phyloP scores from a whole-genome alignment of 129 eudicot species.

The Solidago caesia region DNA sequence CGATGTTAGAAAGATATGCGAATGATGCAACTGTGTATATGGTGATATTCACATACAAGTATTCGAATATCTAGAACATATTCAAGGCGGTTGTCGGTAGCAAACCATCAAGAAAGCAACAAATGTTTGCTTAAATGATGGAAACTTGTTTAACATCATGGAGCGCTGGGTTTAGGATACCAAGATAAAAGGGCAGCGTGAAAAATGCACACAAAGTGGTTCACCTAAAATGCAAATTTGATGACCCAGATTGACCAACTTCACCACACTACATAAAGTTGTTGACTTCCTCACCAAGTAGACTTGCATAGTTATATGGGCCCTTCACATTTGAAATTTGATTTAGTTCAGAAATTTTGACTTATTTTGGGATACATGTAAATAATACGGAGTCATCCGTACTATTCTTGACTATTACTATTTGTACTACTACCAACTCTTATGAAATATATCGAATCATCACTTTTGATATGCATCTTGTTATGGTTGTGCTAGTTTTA shows the following conservation, averaged over 20 bases:
- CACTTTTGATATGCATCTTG: neutral
- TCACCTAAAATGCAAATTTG: constrained; percentile 36
- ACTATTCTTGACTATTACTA: too few relatives aligned
- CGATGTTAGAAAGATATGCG: neutral
- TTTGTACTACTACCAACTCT: too few relatives aligned
- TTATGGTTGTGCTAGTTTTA: neutral
- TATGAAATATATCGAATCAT: neutral
- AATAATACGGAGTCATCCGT: too few relatives aligned
- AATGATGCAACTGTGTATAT: neutral
- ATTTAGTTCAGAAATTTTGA: neutral
- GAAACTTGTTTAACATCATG: neutral
- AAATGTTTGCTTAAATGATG: neutral
- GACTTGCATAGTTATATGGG: constrained; percentile 23
- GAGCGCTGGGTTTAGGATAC: constrained; percentile 10
- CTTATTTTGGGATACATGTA: too few relatives aligned
- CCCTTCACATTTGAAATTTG: constrained; percentile 8
- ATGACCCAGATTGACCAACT: constrained; percentile 39
- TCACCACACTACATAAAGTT: constrained; percentile 38
- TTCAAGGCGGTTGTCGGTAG: neutral
- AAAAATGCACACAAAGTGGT: constrained; percentile 33
- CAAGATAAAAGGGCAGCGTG: constrained; percentile 20
- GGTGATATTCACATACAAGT: neutral
- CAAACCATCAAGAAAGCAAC: neutral
- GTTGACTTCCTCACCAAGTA: constrained; percentile 30
- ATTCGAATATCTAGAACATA: neutral